Evolutionary conservation across 345 rosid genomes (phyloP), one percentile per base, ranked within the genome.

Genomic region (Triadica sebifera): DNA sequence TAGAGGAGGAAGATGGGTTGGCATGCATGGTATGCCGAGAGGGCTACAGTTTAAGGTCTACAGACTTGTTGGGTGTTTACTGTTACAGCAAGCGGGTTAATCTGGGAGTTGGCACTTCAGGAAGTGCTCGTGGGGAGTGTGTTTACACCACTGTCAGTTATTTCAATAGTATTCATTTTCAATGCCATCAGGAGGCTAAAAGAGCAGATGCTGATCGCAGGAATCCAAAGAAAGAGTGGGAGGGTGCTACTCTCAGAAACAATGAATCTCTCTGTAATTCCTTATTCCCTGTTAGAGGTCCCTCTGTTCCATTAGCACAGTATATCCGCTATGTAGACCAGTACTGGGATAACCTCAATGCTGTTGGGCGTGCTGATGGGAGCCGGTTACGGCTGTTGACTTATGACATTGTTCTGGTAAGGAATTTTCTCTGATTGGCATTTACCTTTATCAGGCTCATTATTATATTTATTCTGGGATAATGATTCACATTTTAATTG

Each of bases 201-300:
- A 86, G 97, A 82, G 99, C 99, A 7, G 99, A 95, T 77, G 89
- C 98, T 73, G 94, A 92, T 69, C 89, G 91, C 72, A 93, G n/a
- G 84, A 95, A 80, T 77, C 98, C 98, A 6, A 95, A 95, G 91
- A 95, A 95, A 90, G 99, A 95, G 87, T 95, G 99, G 99, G 99
- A 95, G 77, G 99, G 99, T 51, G 99, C 99, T 66, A 85, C 96
- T 52, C 88, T 91, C 57, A 87, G 98, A 69, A 95, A 95, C 87
- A 95, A 93, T 69, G 99, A 88, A 83, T 95, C 93, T 64, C 98
- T 93, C 59, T 95, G 99, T 89, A 95, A 93, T 83, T 90, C 99
- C 55, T 83, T 95, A 29, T 95, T 95, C 84, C 99, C 99, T 29
- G 87, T 90, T 39, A 90, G 92, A 81, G 97, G 98, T 69, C 98